A percentile compares a stretch with the other conserved stretches of the same genome.
phyloP scores from a whole-genome alignment of 176 grass and related monocot genomes.

The Oryza brachyantha region DNA sequence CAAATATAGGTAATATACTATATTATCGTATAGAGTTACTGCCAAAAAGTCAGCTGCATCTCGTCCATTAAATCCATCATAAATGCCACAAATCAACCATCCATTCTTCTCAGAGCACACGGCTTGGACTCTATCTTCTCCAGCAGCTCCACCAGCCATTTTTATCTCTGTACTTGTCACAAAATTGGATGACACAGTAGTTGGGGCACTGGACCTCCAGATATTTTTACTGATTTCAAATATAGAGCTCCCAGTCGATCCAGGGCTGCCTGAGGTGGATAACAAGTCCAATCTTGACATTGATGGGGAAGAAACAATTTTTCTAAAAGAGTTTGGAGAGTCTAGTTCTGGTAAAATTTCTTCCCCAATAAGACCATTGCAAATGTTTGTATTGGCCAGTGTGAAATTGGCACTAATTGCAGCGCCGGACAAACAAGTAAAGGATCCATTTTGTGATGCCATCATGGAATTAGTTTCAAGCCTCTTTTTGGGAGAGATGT shows the following conservation, averaged over 20 bases:
- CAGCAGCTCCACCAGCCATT: conserved; percentile 95
- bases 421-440: conserved; percentile 95
- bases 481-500: conserved; percentile 36
- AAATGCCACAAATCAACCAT: conserved; percentile 96
- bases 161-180: conserved; percentile 71
- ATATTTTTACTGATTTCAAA: conserved; percentile 61
- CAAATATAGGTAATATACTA: conserved; percentile 78
- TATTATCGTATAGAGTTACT: conserved; percentile 88
- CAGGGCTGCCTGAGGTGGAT: conserved; percentile 50
- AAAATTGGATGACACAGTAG: conserved; percentile 74
- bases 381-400: conserved; percentile 95
- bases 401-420: conserved; percentile 98
- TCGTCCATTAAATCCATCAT: conserved; percentile 97
- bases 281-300: conserved; percentile 72
- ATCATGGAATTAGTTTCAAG: conserved; percentile 53
- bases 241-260: conserved; percentile 43
- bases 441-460: conserved; percentile 63
- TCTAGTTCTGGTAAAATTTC: conserved; percentile 96
- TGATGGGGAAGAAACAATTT: conserved; percentile 81
- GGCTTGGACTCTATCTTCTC: conserved; percentile 99
- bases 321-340: conserved; percentile 94
- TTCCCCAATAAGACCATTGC: conserved; percentile 81
- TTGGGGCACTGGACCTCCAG: conserved; percentile 65
- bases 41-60: conserved; percentile 99
- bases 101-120: conserved; percentile 98